phyloP scores from a whole-genome alignment of 2,329 filamentous ascomycete genomes.

The Hypomyces perniciosus region DNA sequence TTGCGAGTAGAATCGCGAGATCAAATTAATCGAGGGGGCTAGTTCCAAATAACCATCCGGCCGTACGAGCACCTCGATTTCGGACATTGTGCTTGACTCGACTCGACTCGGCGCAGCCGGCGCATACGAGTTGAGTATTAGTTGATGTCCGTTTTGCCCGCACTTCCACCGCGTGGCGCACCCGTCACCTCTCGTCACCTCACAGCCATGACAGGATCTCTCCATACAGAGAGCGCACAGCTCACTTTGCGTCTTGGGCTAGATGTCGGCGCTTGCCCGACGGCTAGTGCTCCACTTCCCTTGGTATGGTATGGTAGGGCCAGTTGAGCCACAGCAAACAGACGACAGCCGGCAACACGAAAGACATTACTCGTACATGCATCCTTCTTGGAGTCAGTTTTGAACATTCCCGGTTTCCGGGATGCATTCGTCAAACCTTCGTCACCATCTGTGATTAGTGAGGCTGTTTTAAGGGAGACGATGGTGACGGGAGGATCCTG shows the following conservation, averaged over 20 bases:
- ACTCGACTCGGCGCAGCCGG: not conserved
- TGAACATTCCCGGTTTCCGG: no score
- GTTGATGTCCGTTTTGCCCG: not conserved
- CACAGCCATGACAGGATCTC: not conserved
- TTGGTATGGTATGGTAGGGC: constrained; percentile 2
- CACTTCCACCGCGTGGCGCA: not conserved
- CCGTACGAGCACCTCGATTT: no score
- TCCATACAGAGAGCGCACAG: not conserved
- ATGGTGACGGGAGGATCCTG: constrained; percentile 13
- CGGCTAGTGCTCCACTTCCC: constrained; percentile 2
- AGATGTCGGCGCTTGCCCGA: constrained; percentile 8
- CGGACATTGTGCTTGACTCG: no score
- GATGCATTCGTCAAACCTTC: not conserved
- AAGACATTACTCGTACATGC: no score
- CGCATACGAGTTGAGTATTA: not conserved
- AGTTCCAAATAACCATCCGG: no score
- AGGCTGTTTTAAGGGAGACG: not conserved
- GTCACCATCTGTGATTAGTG: not conserved
- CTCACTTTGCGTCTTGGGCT: constrained; percentile 2
- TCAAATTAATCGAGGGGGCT: no score
- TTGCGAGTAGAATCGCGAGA: no score
- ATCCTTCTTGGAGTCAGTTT: no score
- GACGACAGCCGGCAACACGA: no score
- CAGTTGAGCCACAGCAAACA: not conserved
- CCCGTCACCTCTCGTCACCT: constrained; percentile 1